A percentile compares a stretch with the other conserved stretches of the same genome.
Evolutionary conservation across 176 grass and related monocot genomes (phyloP).

Genomic region (Zea mays): DNA sequence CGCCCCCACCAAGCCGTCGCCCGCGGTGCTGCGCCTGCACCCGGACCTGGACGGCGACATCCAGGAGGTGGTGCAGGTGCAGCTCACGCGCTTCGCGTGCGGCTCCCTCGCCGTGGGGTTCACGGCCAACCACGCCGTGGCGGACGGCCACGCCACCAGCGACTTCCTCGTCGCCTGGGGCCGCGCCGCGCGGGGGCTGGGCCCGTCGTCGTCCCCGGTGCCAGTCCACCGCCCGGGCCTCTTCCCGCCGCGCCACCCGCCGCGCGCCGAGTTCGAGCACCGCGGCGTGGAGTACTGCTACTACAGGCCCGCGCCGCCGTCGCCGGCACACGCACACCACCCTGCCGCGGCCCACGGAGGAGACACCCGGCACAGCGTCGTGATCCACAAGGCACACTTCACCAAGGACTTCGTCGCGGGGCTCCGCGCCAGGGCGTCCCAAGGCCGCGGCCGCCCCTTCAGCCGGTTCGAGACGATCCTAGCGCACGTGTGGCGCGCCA

Average conservation of each 20-base stretch:
- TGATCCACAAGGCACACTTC: constrained; percentile 60
- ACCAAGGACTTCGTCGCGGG: constrained; percentile 25
- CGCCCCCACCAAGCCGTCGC: background rate
- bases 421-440: constrained; percentile 43
- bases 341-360: background rate
- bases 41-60: background rate
- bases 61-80: background rate
- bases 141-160: constrained; percentile 53
- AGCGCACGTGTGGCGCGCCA: constrained; percentile 62
- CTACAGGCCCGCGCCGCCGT: background rate
- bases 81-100: background rate
- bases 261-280: constrained; percentile 45
- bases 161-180: constrained; percentile 53
- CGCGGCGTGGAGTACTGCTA: constrained; percentile 40
- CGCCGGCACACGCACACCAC: background rate
- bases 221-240: background rate
- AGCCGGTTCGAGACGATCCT: constrained; percentile 63
- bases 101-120: background rate
- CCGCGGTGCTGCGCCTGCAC: background rate
- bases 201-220: background rate
- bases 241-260: constrained; percentile 36
- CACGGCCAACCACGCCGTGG: constrained; percentile 51
- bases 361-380: background rate
- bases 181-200: background rate
- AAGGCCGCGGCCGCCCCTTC: constrained; percentile 27